Evolutionary conservation across 768 basidiomycete species (phyloP), one percentile per base, ranked within the genome.

Genomic region (Podaxis sp.): DNA sequence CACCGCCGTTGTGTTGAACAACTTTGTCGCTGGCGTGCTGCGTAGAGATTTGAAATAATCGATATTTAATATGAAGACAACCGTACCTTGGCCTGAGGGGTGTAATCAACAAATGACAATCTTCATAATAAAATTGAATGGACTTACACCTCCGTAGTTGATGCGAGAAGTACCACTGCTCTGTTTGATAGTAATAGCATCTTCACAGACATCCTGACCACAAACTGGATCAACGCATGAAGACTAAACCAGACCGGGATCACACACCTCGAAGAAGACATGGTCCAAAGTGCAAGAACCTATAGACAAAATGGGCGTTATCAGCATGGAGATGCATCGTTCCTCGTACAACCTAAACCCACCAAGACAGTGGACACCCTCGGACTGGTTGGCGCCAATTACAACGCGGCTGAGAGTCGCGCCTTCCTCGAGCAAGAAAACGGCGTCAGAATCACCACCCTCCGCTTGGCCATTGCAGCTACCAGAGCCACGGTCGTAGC

Each of bases 171-270:
- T 76, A 26, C 74, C 77, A 48, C 73, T 74, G 44, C 52, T 74
- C 59, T 79, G 78, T 60, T 78, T 79, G 71, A 80, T 75, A 5
- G 79, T 77, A 26, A 77, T 76, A 39, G 77, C 76, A 62, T 78
- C 75, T 64, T 77, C 75, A 57, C 75, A 77, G 28, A 77, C 75
- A 64, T 76, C 73, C 73, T 74, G 24, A 36, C 9, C n/a, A 28
- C 4, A 38, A 13, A 7, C n/a, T 48, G 5, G 22, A 4, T 58
- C 44, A 48, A n/a, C 24, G 12, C 24, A 22, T 24, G 9, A n/a
- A 40, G 8, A n/a, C 44, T n/a, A 48, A 2, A 13, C 12, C 24
- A 49, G 26, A 28, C 13, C 44, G 19, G 36, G 28, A 22, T 6
- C 58, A 54, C 46, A n/a, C 52, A 75, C 73, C 68, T 75, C 72